A percentile compares a stretch with the other conserved stretches of the same genome.
phyloP scores from a whole-genome alignment of 164 flowering plant genomes.

The Chimonanthus salicifolius region DNA sequence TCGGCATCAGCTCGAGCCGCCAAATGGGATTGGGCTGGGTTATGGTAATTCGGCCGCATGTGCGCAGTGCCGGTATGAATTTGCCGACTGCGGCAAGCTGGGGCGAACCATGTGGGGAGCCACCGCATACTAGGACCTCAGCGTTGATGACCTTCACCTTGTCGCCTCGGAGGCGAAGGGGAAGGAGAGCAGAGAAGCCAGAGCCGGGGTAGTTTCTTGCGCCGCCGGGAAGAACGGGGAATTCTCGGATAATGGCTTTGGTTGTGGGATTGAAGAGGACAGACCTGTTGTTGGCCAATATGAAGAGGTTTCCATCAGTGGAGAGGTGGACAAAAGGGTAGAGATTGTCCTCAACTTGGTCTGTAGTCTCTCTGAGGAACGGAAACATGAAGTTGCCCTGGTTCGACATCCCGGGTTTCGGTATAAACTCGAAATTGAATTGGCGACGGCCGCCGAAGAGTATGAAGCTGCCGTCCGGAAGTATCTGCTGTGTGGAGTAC shows the following conservation, averaged over 20 bases:
- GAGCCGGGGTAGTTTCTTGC: slow-evolving; percentile 82
- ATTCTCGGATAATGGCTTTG: slow-evolving; percentile 31
- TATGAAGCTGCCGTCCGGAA: slow-evolving; percentile 54
- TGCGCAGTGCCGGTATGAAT: slow-evolving; percentile 37
- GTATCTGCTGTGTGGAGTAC: slow-evolving; percentile 56
- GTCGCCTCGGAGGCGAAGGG: slow-evolving; percentile 39
- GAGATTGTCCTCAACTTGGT: slow-evolving; percentile 65
- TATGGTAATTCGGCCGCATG: slow-evolving; percentile 47
- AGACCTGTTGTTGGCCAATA: slow-evolving; percentile 74
- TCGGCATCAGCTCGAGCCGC: slow-evolving; percentile 69
- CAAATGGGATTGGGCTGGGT: slow-evolving; percentile 34
- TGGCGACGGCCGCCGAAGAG: slow-evolving; percentile 65
- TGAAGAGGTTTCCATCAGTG: slow-evolving; percentile 77
- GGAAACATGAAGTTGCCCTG: slow-evolving; percentile 21
- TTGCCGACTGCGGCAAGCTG: slow-evolving; percentile 11
- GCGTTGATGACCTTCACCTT: slow-evolving; percentile 15
- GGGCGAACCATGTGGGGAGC: slow-evolving; percentile 28
- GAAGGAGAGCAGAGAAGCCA: slow-evolving; percentile 69
- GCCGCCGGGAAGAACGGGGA: slow-evolving; percentile 61
- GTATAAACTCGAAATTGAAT: slow-evolving; percentile 59
- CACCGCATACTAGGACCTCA: slow-evolving; percentile 78
- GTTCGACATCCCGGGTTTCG: slow-evolving; percentile 27
- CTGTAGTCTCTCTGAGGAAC: slow-evolving; percentile 48
- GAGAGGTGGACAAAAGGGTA: slow-evolving; percentile 80
- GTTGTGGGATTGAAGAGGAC: slow-evolving; percentile 44